A percentile compares a stretch with the other conserved stretches of the same genome.
Conservation (phyloP, 352 stramenopile genomes). For the Pythium dissotocum region DNA sequence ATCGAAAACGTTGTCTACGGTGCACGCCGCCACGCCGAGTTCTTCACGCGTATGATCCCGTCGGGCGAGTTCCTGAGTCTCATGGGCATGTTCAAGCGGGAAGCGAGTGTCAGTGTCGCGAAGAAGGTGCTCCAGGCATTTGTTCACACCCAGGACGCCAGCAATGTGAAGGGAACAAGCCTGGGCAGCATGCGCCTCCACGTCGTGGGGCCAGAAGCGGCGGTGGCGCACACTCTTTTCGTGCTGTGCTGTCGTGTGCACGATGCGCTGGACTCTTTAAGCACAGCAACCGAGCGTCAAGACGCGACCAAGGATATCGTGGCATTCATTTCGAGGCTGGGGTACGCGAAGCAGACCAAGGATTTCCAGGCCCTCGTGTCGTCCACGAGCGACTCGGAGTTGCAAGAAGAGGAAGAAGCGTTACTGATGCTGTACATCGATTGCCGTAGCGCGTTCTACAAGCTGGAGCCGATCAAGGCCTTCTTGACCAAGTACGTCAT, state of each 20-base stretch:
- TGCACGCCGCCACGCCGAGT: conserved; percentile 63
- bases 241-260: conserved; percentile 84
- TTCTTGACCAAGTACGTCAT: conserved; percentile 60
- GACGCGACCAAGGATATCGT: conserved; percentile 71
- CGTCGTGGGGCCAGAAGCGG: conserved; percentile 69
- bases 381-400: conserved; percentile 16
- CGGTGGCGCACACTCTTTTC: conserved; percentile 85
- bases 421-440: conserved; percentile 89
- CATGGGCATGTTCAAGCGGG: conserved; percentile 86
- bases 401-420: conserved; percentile 74
- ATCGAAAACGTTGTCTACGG: conserved; percentile 82
- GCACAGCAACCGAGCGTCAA: conserved; percentile 49
- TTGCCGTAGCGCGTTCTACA: conserved; percentile 85
- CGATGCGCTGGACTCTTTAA: conserved; percentile 81
- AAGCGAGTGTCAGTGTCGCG: conserved; percentile 76
- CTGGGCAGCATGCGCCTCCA: conserved; percentile 51
- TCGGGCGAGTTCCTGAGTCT: conserved; percentile 75
- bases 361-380: background rate
- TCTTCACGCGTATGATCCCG: conserved; percentile 77
- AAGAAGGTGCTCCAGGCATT: conserved; percentile 86
- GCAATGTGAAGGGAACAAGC: conserved; percentile 19
- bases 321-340: conserved; percentile 78
- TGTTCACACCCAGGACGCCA: conserved; percentile 32
- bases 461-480: conserved; percentile 75
- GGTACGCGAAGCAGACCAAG: conserved; percentile 27